Evolutionary conservation across 768 basidiomycete species (phyloP), one percentile per base, ranked within the genome.

Genomic region (Pulveroboletus ravenelii): DNA sequence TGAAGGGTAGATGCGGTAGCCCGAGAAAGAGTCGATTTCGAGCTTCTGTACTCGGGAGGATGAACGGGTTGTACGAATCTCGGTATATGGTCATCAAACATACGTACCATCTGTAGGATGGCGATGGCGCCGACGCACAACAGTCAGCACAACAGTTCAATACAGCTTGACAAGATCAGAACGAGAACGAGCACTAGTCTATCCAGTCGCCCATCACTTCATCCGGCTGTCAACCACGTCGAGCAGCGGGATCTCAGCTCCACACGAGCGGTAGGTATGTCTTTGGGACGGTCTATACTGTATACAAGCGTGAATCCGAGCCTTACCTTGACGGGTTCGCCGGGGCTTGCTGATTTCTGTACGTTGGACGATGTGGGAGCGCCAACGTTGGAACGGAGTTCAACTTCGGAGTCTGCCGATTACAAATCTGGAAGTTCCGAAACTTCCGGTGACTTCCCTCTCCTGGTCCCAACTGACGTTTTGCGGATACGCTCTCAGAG

Each of bases 21-120:
- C 90, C 65, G 93, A 95, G 82, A 99, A 98, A 52, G 87, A 86
- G 79, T 97, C 96, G 77, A 93, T 89, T 76, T 98, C 95, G 79
- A 97, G 85, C 85, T 97, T 97, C 89, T 90, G 55, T 53, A 62
- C 62, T 65, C 66, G 43, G 27, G 36, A 35, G 36, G 12, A 2
- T 34, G 13, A 6, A 38, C 17, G 13, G 29, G 46, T 62, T 14
- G 45, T 20, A 41, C 25, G 15, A 2, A 32, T 41, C 36, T 32
- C 20, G 23, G 2, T 10, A 29, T 10, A 46, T 1, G 23, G 38
- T 34, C 29, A 35, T 25, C 27, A 37, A 41, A 47, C 8, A 13
- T 13, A 66, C 66, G 51, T 46, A 61, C 62, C 57, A 62, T 72
- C 61, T 65, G 41, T 44, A 47, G 1, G 13, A 47, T 4, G 12